A percentile compares a stretch with the other conserved stretches of the same genome.
These are phyloP conservation scores for Rubia balearica DNA, from an alignment of 305 asterid species.

Conservation along the genomic window DNA sequence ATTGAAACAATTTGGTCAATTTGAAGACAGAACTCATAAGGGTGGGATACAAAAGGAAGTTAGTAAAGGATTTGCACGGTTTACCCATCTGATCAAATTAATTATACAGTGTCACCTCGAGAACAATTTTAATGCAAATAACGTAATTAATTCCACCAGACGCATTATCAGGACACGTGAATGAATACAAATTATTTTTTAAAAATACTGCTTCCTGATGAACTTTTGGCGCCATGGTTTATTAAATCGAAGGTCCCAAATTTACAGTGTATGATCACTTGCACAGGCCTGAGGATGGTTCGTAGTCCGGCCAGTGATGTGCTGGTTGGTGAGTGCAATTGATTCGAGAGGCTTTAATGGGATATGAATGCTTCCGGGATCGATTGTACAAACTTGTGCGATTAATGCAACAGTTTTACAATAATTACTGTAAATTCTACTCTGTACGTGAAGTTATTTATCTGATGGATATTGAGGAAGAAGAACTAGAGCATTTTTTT, in stretches of 20 bases:
- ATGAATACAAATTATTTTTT: not conserved
- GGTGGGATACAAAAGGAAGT: not conserved
- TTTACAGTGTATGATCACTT: not conserved
- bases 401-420: not conserved
- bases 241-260: conserved; percentile 6
- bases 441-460: too few relatives aligned
- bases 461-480: too few relatives aligned
- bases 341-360: not conserved
- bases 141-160: not conserved
- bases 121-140: not conserved
- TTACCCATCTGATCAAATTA: not conserved
- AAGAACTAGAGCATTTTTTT: too few relatives aligned
- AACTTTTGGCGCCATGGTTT: not conserved
- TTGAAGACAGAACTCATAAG: not conserved
- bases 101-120: not conserved
- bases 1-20: not conserved
- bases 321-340: conserved; percentile 16
- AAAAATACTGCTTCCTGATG: too few relatives aligned
- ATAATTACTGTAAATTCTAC: too few relatives aligned
- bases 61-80: not conserved
- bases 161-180: not conserved
- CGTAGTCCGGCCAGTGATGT: conserved; percentile 11
- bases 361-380: not conserved
- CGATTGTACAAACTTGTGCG: not conserved
- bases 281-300: conserved; percentile 4